Percentiles rank a stretch among this genome's conserved stretches.
These are phyloP conservation scores for Paralagenidium karlingii DNA, from an alignment of 352 stramenopile species.

Conservation along the genomic window DNA sequence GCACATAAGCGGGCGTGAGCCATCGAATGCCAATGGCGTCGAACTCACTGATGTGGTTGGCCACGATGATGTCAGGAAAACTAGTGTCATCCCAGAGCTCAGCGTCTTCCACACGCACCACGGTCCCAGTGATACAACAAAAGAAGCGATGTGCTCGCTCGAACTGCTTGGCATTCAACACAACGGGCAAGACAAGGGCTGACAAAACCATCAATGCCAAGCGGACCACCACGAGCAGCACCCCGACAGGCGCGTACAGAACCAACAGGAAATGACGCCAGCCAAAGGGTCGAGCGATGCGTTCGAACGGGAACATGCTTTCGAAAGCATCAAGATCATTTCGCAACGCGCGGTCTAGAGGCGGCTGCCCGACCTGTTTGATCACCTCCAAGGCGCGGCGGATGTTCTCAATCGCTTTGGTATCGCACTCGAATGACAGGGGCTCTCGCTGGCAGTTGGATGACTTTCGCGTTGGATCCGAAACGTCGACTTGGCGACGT, in stretches of 20 bases:
- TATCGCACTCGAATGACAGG: too few species aligned
- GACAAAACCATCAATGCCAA: slow-evolving; percentile 19
- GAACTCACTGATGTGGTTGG: slow-evolving; percentile 71
- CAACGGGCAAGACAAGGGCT: slow-evolving; percentile 23
- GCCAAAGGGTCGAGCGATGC: slow-evolving; percentile 31
- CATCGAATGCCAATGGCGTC: slow-evolving; percentile 32
- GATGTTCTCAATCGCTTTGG: too few species aligned
- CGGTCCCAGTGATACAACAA: slow-evolving; percentile 27
- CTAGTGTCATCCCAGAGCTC: slow-evolving; percentile 15
- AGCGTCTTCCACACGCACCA: slow-evolving; percentile 22
- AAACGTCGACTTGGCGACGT: too few species aligned
- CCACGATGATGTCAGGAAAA: slow-evolving; percentile 31
- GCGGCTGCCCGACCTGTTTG: too few species aligned
- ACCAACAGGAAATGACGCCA: slow-evolving; percentile 29
- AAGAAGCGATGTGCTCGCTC: slow-evolving; percentile 23
- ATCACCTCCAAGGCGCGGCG: too few species aligned
- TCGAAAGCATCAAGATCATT: too few species aligned
- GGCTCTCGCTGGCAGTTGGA: too few species aligned
- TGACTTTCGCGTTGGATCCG: too few species aligned
- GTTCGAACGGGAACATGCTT: slow-evolving; percentile 71
- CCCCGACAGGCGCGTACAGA: slow-evolving; percentile 40
- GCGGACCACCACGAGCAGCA: slow-evolving; percentile 30
- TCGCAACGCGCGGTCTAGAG: too few species aligned
- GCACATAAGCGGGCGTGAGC: slow-evolving; percentile 31
- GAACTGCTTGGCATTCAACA: slow-evolving; percentile 33